Evolutionary conservation across 805 yeast genomes (phyloP).

Genomic region (Naumovozyma baii): DNA sequence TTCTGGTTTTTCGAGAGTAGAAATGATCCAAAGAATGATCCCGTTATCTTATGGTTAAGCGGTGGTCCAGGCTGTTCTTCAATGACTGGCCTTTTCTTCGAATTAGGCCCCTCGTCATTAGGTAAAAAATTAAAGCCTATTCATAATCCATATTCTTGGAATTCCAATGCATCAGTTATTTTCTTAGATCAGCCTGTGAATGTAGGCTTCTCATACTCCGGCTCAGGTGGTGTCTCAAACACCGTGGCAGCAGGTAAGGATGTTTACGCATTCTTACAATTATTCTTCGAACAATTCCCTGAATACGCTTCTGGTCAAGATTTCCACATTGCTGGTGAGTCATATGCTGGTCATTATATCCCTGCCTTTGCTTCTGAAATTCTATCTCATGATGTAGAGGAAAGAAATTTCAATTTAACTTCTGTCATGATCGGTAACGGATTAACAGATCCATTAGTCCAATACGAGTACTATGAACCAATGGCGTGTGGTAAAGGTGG

Average conservation of each 20-base stretch:
- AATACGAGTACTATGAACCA: slow-evolving; percentile 71
- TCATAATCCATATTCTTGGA: slow-evolving; percentile 74
- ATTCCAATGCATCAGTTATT: slow-evolving; percentile 63
- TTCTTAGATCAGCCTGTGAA: slow-evolving; percentile 95
- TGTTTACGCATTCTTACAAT: slow-evolving; percentile 43
- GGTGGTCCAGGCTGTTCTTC: slow-evolving; percentile 99
- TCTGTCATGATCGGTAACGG: slow-evolving; percentile 89
- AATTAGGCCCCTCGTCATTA: slow-evolving; percentile 80
- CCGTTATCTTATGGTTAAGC: slow-evolving; percentile 83
- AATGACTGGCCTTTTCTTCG: slow-evolving; percentile 96
- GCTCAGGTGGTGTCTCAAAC: slow-evolving; percentile 48
- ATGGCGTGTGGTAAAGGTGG: slow-evolving; percentile 97
- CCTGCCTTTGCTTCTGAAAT: slow-evolving; percentile 84
- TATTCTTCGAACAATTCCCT: slow-evolving; percentile 66
- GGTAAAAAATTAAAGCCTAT: slow-evolving; percentile 37
- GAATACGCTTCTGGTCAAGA: slow-evolving; percentile 58
- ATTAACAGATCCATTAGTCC: slow-evolving; percentile 74
- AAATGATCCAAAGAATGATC: slow-evolving; percentile 79
- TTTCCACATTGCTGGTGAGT: slow-evolving; percentile 83
- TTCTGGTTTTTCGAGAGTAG: slow-evolving; percentile 80
- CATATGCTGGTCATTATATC: slow-evolving; percentile 94
- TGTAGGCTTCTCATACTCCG: slow-evolving; percentile 75
- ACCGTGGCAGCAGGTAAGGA: slow-evolving; percentile 61
- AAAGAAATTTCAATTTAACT: slow-evolving; percentile 52
- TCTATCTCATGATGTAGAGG: slow-evolving; percentile 46